phyloP scores from a whole-genome alignment of 352 stramenopile species.

The Phytophthora pseudosyringae region DNA sequence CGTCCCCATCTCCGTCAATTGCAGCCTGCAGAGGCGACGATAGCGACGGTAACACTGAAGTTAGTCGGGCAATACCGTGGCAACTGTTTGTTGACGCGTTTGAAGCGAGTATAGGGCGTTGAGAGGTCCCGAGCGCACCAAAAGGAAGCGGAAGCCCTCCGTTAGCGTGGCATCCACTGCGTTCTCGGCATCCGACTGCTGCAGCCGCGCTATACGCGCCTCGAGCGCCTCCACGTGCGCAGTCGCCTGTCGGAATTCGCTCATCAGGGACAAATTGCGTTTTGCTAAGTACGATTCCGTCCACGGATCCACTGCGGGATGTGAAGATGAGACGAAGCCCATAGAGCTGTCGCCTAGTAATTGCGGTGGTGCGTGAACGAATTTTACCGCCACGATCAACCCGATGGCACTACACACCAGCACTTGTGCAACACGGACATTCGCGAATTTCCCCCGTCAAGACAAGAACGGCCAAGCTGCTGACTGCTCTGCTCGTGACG shows the following conservation, averaged over 20 bases:
- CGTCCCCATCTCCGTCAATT: slow-evolving; percentile 39
- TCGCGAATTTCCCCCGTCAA: background rate
- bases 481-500: background rate
- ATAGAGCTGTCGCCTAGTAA: too few species aligned
- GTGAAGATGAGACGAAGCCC: too few species aligned
- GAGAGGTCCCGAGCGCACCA: slow-evolving; percentile 22
- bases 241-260: slow-evolving; percentile 57
- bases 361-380: too few species aligned
- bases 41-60: slow-evolving; percentile 7
- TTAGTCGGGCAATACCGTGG: background rate
- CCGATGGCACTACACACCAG: background rate
- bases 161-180: slow-evolving; percentile 4
- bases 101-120: slow-evolving; percentile 9
- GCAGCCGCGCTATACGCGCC: slow-evolving; percentile 40
- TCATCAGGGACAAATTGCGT: slow-evolving; percentile 36
- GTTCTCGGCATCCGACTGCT: background rate
- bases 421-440: background rate
- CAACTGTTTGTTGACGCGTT: background rate
- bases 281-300: slow-evolving; percentile 6
- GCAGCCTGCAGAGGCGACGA: slow-evolving; percentile 25
- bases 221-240: slow-evolving; percentile 53
- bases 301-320: too few species aligned
- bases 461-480: slow-evolving; percentile 15
- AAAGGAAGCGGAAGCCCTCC: slow-evolving; percentile 37
- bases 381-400: too few species aligned